phyloP scores from a whole-genome alignment of 2,329 filamentous ascomycete genomes.

The Talaromyces islandicus region DNA sequence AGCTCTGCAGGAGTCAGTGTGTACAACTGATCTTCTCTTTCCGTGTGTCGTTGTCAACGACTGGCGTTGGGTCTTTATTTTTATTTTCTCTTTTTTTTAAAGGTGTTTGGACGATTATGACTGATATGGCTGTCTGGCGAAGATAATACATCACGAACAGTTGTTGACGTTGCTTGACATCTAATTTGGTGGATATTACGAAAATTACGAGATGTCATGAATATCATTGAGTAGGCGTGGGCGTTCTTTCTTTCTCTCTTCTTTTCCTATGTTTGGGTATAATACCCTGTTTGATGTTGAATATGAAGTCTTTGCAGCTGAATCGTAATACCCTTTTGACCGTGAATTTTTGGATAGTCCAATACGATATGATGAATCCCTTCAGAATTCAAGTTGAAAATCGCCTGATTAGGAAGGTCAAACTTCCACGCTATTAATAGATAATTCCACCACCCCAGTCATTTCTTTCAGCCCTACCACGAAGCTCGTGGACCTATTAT shows the following conservation, averaged over 20 bases:
- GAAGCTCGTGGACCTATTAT: not conserved
- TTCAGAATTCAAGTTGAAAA: not conserved
- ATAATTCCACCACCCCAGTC: not conserved
- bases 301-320: not conserved
- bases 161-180: not conserved
- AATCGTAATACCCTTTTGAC: not conserved
- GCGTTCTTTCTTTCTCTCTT: not conserved
- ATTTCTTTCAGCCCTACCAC: not conserved
- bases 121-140: not conserved
- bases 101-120: not conserved
- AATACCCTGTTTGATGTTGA: not conserved
- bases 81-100: not conserved
- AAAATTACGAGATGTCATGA: not conserved
- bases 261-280: not conserved
- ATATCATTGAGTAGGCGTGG: not conserved
- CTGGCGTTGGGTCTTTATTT: not conserved
- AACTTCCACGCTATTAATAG: not conserved
- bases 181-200: not conserved
- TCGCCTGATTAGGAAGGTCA: not conserved
- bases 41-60: not conserved
- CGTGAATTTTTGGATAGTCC: not conserved
- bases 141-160: not conserved
- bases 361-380: not conserved
- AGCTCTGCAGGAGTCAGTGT: conserved; percentile 28
- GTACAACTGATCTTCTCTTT: conserved; percentile 5